Conservation (phyloP, 139 green algal genomes). For the Mychonastes homosphaera region DNA sequence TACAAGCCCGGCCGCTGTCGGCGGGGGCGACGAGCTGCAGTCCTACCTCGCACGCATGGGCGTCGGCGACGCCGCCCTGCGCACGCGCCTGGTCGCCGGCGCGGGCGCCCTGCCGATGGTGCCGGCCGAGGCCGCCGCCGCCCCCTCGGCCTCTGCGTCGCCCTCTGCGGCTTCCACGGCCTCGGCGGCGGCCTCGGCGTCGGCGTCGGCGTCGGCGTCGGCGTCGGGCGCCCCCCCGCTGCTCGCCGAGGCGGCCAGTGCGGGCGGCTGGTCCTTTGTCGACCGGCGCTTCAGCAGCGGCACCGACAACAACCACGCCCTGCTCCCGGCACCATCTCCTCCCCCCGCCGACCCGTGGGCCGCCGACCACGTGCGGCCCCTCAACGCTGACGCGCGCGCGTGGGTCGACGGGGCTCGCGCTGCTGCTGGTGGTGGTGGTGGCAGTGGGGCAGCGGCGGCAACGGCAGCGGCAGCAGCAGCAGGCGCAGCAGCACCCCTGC, state of each 20-base stretch:
- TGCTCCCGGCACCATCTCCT: too few relatives aligned
- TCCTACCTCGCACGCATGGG: constrained; percentile 74
- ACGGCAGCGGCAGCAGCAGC: neutral
- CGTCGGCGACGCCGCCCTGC: constrained; percentile 36
- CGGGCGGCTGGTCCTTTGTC: too few relatives aligned
- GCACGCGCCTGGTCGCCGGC: constrained; percentile 28
- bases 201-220: neutral
- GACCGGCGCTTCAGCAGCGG: too few relatives aligned
- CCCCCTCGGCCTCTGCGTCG: neutral
- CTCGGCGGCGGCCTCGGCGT: neutral
- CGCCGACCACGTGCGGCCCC: neutral
- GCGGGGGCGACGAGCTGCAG: constrained; percentile 53
- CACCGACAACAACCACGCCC: too few relatives aligned
- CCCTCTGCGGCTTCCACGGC: neutral
- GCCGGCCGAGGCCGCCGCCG: neutral
- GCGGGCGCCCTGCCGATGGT: constrained; percentile 26
- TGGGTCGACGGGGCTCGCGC: neutral
- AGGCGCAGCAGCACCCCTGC: neutral
- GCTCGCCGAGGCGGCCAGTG: too few relatives aligned
- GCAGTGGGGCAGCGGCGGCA: neutral
- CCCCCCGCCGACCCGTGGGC: too few relatives aligned
- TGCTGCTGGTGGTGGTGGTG: neutral
- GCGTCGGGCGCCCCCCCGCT: neutral
- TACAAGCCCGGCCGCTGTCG: neutral
- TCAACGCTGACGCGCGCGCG: neutral